Conservation (phyloP, 148 eudicot genomes). For the Bassia scoparia region DNA sequence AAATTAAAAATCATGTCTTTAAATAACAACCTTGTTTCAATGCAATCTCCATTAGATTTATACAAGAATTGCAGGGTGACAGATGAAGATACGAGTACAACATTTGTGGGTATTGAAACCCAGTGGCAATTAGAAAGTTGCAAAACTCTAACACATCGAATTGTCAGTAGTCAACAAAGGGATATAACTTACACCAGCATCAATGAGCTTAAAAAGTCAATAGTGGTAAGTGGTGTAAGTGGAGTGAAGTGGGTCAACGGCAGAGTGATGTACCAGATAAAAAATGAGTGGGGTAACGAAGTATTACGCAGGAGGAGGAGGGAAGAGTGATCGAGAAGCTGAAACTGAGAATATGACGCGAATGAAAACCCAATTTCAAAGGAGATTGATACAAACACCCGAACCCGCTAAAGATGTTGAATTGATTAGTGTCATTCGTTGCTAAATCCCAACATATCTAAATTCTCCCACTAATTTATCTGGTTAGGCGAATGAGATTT, state of each 20-base stretch:
- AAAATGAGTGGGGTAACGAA: not conserved
- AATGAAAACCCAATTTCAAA: not conserved
- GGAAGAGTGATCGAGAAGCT: not conserved
- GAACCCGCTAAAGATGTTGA: not conserved
- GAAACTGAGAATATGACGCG: not conserved
- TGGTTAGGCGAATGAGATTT: no score
- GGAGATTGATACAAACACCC: conserved; percentile 4
- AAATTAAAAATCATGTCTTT: no score
- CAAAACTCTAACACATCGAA: not conserved
- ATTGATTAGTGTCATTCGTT: conserved; percentile 5
- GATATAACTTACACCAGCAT: not conserved
- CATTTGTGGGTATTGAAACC: not conserved
- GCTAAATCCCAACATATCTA: not conserved
- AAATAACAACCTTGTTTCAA: no score
- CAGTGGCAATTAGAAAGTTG: not conserved
- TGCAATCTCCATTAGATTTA: no score
- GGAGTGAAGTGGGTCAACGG: conserved; percentile 12
- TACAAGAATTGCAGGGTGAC: not conserved
- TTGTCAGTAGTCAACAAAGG: not conserved
- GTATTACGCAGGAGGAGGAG: conserved; percentile 20
- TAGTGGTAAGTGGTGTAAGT: not conserved
- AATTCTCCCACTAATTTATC: no score
- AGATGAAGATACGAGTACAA: not conserved
- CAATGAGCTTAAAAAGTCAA: not conserved
- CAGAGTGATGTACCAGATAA: not conserved